Evolutionary conservation across 2,329 filamentous ascomycete species (phyloP).

Genomic region (Reticulascus tulasneorum): DNA sequence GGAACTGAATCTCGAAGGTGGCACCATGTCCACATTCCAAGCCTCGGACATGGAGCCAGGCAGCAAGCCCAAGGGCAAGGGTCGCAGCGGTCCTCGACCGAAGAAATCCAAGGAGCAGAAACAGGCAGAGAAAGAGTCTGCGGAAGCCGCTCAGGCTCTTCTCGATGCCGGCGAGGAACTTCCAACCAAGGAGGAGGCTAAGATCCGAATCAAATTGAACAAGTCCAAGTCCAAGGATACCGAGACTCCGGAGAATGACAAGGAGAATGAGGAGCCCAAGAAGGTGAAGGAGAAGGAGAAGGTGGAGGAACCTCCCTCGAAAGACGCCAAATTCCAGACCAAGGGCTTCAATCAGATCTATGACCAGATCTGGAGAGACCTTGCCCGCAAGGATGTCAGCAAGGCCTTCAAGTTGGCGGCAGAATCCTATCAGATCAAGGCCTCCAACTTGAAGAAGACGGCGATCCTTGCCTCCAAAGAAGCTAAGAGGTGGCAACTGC

Average conservation of each 20-base stretch:
- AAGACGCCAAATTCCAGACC: slow-evolving; percentile 69
- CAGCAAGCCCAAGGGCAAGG: slow-evolving; percentile 46
- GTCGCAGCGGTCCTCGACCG: slow-evolving; percentile 61
- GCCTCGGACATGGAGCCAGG: slow-evolving; percentile 53
- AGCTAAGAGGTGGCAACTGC: slow-evolving; percentile 92
- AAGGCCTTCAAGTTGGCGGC: slow-evolving; percentile 88
- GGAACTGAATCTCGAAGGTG: slow-evolving; percentile 78
- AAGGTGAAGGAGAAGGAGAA: slow-evolving; percentile 41
- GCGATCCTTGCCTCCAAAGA: slow-evolving; percentile 96
- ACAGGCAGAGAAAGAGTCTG: slow-evolving; percentile 74
- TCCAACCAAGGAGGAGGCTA: slow-evolving; percentile 54
- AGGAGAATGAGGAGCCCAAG: slow-evolving; percentile 29
- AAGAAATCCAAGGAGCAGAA: slow-evolving; percentile 92
- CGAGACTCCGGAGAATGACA: slow-evolving; percentile 38
- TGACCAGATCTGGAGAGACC: slow-evolving; percentile 93
- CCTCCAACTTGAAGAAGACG: slow-evolving; percentile 97
- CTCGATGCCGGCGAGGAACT: slow-evolving; percentile 74
- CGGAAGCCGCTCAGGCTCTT: slow-evolving; percentile 82
- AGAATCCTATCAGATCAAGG: slow-evolving; percentile 79
- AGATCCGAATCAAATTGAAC: slow-evolving; percentile 61
- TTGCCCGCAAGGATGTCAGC: slow-evolving; percentile 87
- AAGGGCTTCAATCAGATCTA: slow-evolving; percentile 97
- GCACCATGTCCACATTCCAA: slow-evolving; percentile 80
- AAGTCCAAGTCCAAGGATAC: slow-evolving; percentile 43
- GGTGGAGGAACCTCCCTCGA: slow-evolving; percentile 46